A percentile compares a stretch with the other conserved stretches of the same genome.
phyloP scores from a whole-genome alignment of 495 filamentous ascomycete genomes.

The Daldinia loculata region DNA sequence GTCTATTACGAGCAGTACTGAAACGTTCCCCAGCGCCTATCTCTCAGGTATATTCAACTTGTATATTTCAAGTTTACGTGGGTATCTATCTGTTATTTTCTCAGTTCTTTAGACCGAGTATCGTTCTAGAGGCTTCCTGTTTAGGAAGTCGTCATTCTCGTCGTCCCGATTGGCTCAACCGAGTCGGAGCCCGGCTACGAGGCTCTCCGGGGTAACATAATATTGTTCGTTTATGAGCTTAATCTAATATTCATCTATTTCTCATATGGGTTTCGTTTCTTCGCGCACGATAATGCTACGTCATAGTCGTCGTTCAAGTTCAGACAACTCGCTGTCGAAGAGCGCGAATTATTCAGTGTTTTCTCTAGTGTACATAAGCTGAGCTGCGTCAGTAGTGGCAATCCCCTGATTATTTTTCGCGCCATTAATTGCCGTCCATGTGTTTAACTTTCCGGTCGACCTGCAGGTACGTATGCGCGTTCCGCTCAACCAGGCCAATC shows the following conservation, averaged over 20 bases:
- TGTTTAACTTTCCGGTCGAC: constrained; percentile 26
- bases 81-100: background rate
- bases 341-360: constrained; percentile 1
- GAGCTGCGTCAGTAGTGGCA: constrained; percentile 36
- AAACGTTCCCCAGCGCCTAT: background rate
- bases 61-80: constrained; percentile 16
- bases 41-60: background rate
- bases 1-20: background rate
- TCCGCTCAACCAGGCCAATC: constrained; percentile 34
- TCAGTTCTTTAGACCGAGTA: background rate
- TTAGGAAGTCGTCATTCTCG: constrained; percentile 27
- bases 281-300: background rate
- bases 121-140: constrained; percentile 27
- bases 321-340: background rate
- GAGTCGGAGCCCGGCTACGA: constrained; percentile 32
- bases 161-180: constrained; percentile 32
- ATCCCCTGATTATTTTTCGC: constrained; percentile 17
- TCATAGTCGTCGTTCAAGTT: background rate
- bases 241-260: background rate
- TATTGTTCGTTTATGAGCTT: background rate
- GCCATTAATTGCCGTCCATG: constrained; percentile 41
- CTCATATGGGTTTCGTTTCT: constrained; percentile 1
- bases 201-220: constrained; percentile 34
- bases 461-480: constrained; percentile 39
- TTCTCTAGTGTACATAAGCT: constrained; percentile 23